Conservation (phyloP, 331 rosid genomes). For the Arachis monticola region DNA sequence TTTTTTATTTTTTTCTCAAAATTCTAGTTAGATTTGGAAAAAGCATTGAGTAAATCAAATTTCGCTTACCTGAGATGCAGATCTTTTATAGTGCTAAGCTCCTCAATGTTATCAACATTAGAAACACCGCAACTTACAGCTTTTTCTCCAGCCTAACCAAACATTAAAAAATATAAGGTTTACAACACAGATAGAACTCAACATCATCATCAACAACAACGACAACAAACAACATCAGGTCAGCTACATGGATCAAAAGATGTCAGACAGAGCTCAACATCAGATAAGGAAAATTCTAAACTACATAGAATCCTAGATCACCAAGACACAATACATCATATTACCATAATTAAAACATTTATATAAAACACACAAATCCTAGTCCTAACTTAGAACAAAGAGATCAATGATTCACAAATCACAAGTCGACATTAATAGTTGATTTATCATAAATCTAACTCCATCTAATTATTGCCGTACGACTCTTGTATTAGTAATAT, state of each 20-base stretch:
- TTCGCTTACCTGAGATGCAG: conserved; percentile 70
- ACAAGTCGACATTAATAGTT: background rate
- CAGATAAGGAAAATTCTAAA: background rate
- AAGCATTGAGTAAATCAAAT: conserved; percentile 11
- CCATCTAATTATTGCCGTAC: no score
- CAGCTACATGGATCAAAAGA: no score
- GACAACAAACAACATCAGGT: no score
- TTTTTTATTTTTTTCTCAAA: background rate
- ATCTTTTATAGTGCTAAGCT: conserved; percentile 70
- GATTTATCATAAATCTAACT: no score
- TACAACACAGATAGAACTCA: background rate
- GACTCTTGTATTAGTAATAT: no score
- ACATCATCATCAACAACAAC: no score
- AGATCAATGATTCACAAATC: background rate
- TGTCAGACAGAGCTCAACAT: background rate
- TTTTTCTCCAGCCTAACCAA: conserved; percentile 85
- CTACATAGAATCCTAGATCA: background rate
- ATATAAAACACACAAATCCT: no score
- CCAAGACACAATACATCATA: background rate
- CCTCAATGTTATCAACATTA: conserved; percentile 68
- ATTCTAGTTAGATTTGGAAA: conserved; percentile 26
- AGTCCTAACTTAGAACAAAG: no score
- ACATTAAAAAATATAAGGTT: conserved; percentile 15
- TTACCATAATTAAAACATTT: background rate
- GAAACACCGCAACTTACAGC: conserved; percentile 87